phyloP scores from a whole-genome alignment of 2,329 filamentous ascomycete genomes.

The Monosporascus sp. region DNA sequence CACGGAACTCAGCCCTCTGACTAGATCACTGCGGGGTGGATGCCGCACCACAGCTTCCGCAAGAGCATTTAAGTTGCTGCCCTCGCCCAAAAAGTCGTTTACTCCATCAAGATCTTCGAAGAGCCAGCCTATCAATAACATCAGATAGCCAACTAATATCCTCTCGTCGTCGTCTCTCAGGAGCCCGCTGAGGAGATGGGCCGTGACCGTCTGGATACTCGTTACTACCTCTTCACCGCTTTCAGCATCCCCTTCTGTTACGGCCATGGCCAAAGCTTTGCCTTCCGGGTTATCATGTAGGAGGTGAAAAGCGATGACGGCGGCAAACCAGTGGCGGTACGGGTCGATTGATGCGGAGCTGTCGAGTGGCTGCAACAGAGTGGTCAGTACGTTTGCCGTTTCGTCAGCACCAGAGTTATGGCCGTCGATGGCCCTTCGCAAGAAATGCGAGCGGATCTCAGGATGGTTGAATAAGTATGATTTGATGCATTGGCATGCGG shows the following conservation, averaged over 20 bases:
- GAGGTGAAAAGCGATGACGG: slow-evolving; percentile 80
- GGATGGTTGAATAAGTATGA: slow-evolving; percentile 83
- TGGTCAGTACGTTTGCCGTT: slow-evolving; percentile 82
- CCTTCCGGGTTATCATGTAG: slow-evolving; percentile 74
- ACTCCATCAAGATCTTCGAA: slow-evolving; percentile 90
- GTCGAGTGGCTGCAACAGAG: slow-evolving; percentile 64
- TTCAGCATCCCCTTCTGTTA: slow-evolving; percentile 84
- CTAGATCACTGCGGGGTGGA: slow-evolving; percentile 56
- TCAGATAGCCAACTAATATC: slow-evolving; percentile 78
- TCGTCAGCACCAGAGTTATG: slow-evolving; percentile 73
- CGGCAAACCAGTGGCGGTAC: slow-evolving; percentile 86
- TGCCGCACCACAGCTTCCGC: slow-evolving; percentile 67
- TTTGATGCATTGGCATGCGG: slow-evolving; percentile 85
- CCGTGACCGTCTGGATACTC: slow-evolving; percentile 81
- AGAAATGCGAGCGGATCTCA: slow-evolving; percentile 78
- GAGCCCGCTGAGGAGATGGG: slow-evolving; percentile 77
- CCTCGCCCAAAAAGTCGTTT: slow-evolving; percentile 88
- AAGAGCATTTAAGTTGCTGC: slow-evolving; percentile 83
- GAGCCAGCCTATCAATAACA: slow-evolving; percentile 82
- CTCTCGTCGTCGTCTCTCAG: slow-evolving; percentile 73
- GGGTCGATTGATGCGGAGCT: slow-evolving; percentile 65
- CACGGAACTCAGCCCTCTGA: slow-evolving; percentile 79
- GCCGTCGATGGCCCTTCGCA: slow-evolving; percentile 83
- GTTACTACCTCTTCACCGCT: slow-evolving; percentile 93
- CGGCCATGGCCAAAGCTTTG: slow-evolving; percentile 72